A percentile compares a stretch with the other conserved stretches of the same genome.
Conservation (phyloP, 805 yeast genomes). For the Kurtzmaniella fragi region DNA sequence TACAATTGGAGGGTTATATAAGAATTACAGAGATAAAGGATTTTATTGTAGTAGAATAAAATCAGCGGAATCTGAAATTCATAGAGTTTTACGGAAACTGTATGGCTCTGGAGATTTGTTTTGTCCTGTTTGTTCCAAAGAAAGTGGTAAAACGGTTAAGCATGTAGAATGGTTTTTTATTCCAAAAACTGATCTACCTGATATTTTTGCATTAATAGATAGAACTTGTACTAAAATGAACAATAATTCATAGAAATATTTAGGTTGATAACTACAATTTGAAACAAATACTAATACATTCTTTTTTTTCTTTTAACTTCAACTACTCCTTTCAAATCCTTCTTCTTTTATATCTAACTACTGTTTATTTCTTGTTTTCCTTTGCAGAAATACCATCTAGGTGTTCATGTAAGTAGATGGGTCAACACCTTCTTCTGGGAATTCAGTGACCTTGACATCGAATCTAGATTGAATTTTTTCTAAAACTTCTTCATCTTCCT, state of each 20-base stretch:
- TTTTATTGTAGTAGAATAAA: constrained; percentile 29
- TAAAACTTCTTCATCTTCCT: constrained; percentile 85
- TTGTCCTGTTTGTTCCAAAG: constrained; percentile 41
- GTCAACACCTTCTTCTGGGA: constrained; percentile 98
- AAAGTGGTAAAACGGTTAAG: background rate
- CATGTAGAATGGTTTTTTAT: constrained; percentile 58
- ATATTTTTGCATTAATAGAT: constrained; percentile 31
- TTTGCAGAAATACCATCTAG: constrained; percentile 27
- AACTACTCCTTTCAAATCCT: background rate
- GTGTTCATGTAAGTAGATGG: constrained; percentile 98
- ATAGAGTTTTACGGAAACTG: constrained; percentile 24
- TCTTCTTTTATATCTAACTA: background rate
- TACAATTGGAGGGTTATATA: constrained; percentile 1
- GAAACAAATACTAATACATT: background rate
- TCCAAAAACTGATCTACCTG: constrained; percentile 35
- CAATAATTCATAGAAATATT: background rate
- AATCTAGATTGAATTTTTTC: constrained; percentile 94
- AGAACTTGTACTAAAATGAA: constrained; percentile 10
- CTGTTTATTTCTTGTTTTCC: background rate
- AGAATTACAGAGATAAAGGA: constrained; percentile 25
- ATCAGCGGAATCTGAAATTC: constrained; percentile 39
- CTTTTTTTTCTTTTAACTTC: background rate
- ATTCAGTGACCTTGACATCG: constrained; percentile 90
- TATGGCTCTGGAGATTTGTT: constrained; percentile 47
- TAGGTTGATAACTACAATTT: background rate